These are phyloP conservation scores for Lentinula novae-zelandiae DNA, from an alignment of 1,284 basidiomycete species.

Conservation along the genomic window DNA sequence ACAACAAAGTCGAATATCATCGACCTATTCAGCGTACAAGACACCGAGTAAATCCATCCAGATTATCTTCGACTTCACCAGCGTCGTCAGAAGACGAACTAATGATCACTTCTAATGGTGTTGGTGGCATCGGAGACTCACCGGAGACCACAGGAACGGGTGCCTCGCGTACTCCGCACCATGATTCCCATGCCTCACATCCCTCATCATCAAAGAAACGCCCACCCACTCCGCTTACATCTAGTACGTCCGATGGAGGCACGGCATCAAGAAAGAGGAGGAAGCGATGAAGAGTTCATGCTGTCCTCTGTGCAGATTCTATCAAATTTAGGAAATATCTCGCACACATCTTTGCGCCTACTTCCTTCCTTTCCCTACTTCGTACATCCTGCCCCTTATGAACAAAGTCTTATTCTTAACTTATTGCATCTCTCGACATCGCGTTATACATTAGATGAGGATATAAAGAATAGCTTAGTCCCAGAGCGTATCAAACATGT, in stretches of 20 bases:
- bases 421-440: too few relatives aligned
- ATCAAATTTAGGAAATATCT: neutral
- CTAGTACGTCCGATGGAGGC: neutral
- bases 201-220: neutral
- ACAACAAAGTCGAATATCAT: neutral
- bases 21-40: neutral
- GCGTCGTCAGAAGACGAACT: neutral
- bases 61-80: neutral
- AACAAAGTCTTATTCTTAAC: too few relatives aligned
- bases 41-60: neutral
- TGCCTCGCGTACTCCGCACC: neutral
- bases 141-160: neutral
- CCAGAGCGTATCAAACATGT: too few relatives aligned
- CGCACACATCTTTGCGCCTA: neutral
- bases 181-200: neutral
- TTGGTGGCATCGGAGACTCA: neutral
- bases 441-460: too few relatives aligned
- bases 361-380: too few relatives aligned
- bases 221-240: neutral
- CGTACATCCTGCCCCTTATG: too few relatives aligned
- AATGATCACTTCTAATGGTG: neutral
- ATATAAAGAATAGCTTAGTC: too few relatives aligned
- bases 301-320: neutral
- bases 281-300: neutral
- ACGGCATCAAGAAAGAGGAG: neutral